Percentiles rank a stretch among this genome's conserved stretches.
Evolutionary conservation across 495 filamentous ascomycete genomes (phyloP).

Genomic region (Thermothielavioides terrestris): DNA sequence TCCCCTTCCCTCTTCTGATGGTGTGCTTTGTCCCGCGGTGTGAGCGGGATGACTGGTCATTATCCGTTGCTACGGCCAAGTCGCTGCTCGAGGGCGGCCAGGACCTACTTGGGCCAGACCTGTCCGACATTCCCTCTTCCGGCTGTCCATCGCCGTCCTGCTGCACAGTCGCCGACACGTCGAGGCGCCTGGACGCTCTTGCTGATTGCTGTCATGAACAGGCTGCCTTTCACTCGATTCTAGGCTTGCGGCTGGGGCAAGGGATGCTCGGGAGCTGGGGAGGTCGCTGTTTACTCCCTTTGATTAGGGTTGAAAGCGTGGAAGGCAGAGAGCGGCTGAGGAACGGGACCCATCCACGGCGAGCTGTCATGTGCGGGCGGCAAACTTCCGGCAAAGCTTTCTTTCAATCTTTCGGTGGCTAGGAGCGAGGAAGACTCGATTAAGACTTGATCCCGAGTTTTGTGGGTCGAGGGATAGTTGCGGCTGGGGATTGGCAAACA

Average conservation of each 20-base stretch:
- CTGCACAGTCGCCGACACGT: too few species aligned
- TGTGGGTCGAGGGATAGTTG: neutral
- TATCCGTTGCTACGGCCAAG: too few species aligned
- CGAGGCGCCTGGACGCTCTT: neutral
- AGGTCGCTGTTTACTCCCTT: neutral
- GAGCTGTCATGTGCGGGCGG: neutral
- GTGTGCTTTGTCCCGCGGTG: too few species aligned
- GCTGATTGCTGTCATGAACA: conserved; percentile 21
- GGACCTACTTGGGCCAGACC: too few species aligned
- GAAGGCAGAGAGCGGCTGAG: too few species aligned
- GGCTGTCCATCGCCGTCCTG: too few species aligned
- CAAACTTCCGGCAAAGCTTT: neutral
- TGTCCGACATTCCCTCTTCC: too few species aligned
- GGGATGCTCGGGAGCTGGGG: neutral
- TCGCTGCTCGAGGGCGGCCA: too few species aligned
- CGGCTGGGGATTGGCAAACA: neutral
- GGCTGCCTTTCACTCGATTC: conserved; percentile 58
- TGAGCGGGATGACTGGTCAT: too few species aligned
- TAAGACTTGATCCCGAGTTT: neutral
- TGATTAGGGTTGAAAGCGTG: too few species aligned
- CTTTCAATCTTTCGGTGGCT: neutral
- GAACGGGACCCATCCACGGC: neutral
- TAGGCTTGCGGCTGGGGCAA: conserved; percentile 21
- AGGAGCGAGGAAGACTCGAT: neutral
- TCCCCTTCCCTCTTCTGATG: too few species aligned